phyloP scores from a whole-genome alignment of 2,329 filamentous ascomycete genomes.

The Bipolaris victoriae region DNA sequence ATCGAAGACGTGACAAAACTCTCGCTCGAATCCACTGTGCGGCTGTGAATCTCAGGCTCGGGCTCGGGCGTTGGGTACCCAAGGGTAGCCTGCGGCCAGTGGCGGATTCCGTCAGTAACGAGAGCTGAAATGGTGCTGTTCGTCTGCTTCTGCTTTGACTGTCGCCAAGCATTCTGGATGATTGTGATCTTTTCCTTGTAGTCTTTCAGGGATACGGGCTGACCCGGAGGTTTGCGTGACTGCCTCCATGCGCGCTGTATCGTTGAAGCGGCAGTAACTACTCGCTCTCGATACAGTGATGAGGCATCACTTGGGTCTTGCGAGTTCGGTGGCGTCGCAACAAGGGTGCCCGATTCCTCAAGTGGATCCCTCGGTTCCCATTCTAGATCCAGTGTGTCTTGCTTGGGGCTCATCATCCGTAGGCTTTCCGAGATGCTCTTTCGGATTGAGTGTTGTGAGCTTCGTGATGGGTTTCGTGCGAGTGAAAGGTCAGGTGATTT shows the following conservation, averaged over 20 bases:
- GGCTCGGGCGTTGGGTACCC: constrained; percentile 45
- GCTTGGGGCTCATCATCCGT: constrained; percentile 38
- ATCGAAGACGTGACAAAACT: constrained; percentile 40
- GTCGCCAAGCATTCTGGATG: constrained; percentile 48
- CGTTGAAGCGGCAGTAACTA: constrained; percentile 39
- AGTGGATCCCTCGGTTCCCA: constrained; percentile 38
- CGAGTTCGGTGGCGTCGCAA: constrained; percentile 36
- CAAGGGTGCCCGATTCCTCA: constrained; percentile 37
- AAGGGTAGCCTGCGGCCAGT: constrained; percentile 44
- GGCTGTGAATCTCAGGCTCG: constrained; percentile 36
- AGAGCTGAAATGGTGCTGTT: constrained; percentile 42
- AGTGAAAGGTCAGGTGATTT: constrained; percentile 37
- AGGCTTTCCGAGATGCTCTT: constrained; percentile 44
- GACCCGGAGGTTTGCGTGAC: constrained; percentile 16
- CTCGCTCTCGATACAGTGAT: constrained; percentile 34
- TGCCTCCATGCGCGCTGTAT: constrained; percentile 49
- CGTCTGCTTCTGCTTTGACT: constrained; percentile 38
- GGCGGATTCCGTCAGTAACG: constrained; percentile 38
- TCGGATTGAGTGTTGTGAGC: constrained; percentile 43
- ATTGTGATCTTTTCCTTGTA: constrained; percentile 49
- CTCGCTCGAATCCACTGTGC: constrained; percentile 26
- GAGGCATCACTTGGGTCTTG: constrained; percentile 36
- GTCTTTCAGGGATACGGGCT: constrained; percentile 39
- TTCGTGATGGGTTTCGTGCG: constrained; percentile 38
- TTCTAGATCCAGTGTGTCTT: constrained; percentile 38